These are phyloP conservation scores for Cordyceps cateniannulata DNA, from an alignment of 2,329 filamentous ascomycete genomes.

Conservation along the genomic window DNA sequence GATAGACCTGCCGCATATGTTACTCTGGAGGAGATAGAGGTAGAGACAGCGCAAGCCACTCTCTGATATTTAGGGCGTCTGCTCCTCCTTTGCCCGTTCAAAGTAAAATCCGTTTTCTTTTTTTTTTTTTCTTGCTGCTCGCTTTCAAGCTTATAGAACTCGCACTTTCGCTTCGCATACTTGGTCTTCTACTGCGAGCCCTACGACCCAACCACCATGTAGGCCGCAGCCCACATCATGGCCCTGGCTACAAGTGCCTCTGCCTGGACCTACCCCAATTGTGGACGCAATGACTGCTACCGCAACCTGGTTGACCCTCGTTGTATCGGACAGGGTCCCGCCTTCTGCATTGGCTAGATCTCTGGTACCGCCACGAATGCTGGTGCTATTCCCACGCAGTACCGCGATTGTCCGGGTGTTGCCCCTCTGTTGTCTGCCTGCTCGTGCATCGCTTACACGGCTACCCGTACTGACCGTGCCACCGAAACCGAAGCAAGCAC, in stretches of 20 bases:
- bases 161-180: not conserved
- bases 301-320: slow-evolving; percentile 27
- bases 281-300: slow-evolving; percentile 29
- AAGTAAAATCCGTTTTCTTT: not conserved
- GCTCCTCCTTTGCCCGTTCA: not conserved
- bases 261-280: slow-evolving; percentile 23
- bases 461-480: too few species aligned
- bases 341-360: slow-evolving; percentile 28
- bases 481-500: too few species aligned
- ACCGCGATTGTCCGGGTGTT: slow-evolving; percentile 23
- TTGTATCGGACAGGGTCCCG: slow-evolving; percentile 22
- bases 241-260: slow-evolving; percentile 24
- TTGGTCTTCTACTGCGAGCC: not conserved
- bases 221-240: slow-evolving; percentile 24
- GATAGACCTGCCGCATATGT: too few species aligned
- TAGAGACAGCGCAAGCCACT: not conserved
- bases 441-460: slow-evolving; percentile 32
- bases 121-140: not conserved
- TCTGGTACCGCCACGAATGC: slow-evolving; percentile 22
- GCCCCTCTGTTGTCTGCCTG: slow-evolving; percentile 24
- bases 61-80: not conserved
- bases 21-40: too few species aligned
- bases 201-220: slow-evolving; percentile 21
- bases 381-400: slow-evolving; percentile 24
- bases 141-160: not conserved